These are phyloP conservation scores for Penicillium sclerotiorum DNA, from an alignment of 2,329 filamentous ascomycete genomes.

Conservation along the genomic window DNA sequence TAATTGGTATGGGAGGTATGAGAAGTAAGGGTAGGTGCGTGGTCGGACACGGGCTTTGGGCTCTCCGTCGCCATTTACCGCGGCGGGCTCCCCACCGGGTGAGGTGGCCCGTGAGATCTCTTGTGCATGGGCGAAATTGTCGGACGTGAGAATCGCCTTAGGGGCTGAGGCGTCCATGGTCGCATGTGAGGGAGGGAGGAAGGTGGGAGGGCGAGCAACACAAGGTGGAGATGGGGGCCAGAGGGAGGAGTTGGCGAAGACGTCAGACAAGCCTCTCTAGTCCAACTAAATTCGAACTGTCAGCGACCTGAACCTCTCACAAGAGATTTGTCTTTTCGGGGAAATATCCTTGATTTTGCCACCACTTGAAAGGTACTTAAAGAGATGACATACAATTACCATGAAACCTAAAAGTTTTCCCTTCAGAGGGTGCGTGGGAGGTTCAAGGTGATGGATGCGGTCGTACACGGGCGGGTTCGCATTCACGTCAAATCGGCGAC, in stretches of 20 bases:
- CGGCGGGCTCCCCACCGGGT: constrained; percentile 62
- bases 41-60: constrained; percentile 72
- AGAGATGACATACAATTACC: constrained; percentile 12
- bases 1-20: constrained; percentile 83
- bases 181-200: constrained; percentile 20
- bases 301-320: constrained; percentile 21
- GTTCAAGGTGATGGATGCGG: constrained; percentile 24
- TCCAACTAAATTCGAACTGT: constrained; percentile 20
- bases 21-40: constrained; percentile 90
- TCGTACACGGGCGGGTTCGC: constrained; percentile 31
- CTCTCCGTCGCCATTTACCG: constrained; percentile 56
- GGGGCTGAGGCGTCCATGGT: constrained; percentile 40
- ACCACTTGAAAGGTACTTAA: neutral
- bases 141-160: constrained; percentile 40
- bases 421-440: constrained; percentile 18
- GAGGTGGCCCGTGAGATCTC: constrained; percentile 85
- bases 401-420: constrained; percentile 24
- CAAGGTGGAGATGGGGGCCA: constrained; percentile 23
- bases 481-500: constrained; percentile 20
- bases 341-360: neutral
- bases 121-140: constrained; percentile 53
- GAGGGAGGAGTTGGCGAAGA: constrained; percentile 22
- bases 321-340: neutral
- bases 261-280: constrained; percentile 31
- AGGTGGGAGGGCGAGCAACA: constrained; percentile 16